Evolutionary conservation across 2,329 filamentous ascomycete genomes (phyloP).

Genomic region (Fusarium sp.): DNA sequence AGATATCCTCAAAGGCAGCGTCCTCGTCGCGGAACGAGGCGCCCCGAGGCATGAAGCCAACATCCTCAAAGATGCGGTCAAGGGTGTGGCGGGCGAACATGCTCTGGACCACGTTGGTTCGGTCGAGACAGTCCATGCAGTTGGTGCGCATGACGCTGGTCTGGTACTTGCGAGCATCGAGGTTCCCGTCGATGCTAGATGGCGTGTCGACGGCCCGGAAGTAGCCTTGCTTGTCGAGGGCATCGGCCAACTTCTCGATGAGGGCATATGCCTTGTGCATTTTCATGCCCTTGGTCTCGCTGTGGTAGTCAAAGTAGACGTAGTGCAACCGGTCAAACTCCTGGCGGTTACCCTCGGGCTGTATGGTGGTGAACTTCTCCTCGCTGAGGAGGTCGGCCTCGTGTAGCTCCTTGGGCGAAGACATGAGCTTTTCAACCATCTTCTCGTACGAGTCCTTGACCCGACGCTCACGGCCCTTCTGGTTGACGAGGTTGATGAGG

Average conservation of each 20-base stretch:
- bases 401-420: constrained; percentile 73
- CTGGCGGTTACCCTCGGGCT: constrained; percentile 68
- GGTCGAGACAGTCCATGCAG: constrained; percentile 99
- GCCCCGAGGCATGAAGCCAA: constrained; percentile 81
- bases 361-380: constrained; percentile 86
- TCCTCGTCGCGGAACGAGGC: constrained; percentile 83
- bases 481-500: constrained; percentile 96
- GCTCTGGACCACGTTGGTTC: constrained; percentile 97
- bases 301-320: constrained; percentile 98
- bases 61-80: constrained; percentile 87
- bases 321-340: constrained; percentile 91
- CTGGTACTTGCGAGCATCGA: constrained; percentile 86
- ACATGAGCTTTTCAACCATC: constrained; percentile 81
- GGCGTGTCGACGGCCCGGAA: constrained; percentile 93
- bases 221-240: constrained; percentile 84
- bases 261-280: constrained; percentile 93
- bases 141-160: constrained; percentile 95
- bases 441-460: constrained; percentile 96
- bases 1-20: constrained; percentile 84
- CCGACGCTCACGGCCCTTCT: constrained; percentile 88
- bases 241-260: constrained; percentile 82
- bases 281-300: constrained; percentile 93
- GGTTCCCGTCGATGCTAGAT: constrained; percentile 73
- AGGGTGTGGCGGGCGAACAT: constrained; percentile 93
- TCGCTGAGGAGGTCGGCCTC: constrained; percentile 74